Evolutionary conservation across 2,329 filamentous ascomycete genomes (phyloP), one percentile per base, ranked within the genome.

Genomic region (Colletotrichum sp.): DNA sequence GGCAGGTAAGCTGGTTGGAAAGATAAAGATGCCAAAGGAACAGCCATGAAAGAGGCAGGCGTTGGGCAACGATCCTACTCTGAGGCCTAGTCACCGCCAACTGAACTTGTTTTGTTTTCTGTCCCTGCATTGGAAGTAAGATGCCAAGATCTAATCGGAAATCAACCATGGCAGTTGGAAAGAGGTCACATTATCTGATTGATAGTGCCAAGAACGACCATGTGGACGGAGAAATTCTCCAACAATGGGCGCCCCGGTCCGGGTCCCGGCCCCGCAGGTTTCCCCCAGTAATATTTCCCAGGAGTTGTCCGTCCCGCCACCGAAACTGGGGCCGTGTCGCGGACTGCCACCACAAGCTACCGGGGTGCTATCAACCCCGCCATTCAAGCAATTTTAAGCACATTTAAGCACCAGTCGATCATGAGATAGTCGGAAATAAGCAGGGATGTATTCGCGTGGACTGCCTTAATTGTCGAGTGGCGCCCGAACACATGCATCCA

Each of bases 161-260:
- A 26, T 6, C 63, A 21, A 6, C 68, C 30, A 72, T 43, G 39
- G 36, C 7, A 48, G 36, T 64, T 55, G 5, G 6, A 16, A 30
- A 28, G 39, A 55, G n/a, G 63, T 67, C 69, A 75, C 63, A 67
- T 67, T 63, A 64, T 67, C 24, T 61, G 39, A 61, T 63, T 52
- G 39, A 75, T 63, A 75, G 55, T 72, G 63, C 63, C 63, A 75
- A 75, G 68, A 67, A 67, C 39, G 32, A 16, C 18, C 72, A 67
- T 72, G 18, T 75, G 69, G 55, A 75, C 68, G 69, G 72, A 75
- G 72, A 75, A 75, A 75, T 52, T 72, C 52, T 24, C 13, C 61
- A 63, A 18, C 52, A 28, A 55, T n/a, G 24, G 28, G 34, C 63
- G 55, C 72, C 69, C 68, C 72, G 36, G 63, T 67, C 61, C 36